Evolutionary conservation across 208 protist genomes (phyloP), one percentile per base, ranked within the genome.

Genomic region (Histomonas meleagridis): DNA sequence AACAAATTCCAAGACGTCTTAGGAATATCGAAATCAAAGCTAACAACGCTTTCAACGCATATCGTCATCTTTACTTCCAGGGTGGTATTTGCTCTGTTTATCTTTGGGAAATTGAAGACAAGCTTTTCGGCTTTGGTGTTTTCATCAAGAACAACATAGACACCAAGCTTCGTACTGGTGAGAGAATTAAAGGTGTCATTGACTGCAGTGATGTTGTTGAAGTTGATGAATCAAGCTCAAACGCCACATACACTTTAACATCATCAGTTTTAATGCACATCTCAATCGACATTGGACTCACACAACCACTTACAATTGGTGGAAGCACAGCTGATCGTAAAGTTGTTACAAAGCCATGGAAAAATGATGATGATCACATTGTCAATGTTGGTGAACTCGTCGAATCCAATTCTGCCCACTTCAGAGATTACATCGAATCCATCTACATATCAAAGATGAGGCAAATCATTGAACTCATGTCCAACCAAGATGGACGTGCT

Each of bases 31-130:
- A 86, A 86, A 55, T 55, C 40, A 86, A 55, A 46, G 76, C 76
- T 16, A 55, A 51, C 40, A 51, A 43, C 23, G 76, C 46, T 86
- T 86, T 86, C 40, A 38, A n/a, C 16, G 46, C 40, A 40, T 86
- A 86, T 35, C 1, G 16, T 38, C 46, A 55, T 18, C 32, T 86
- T 32, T 86, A 86, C 32, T 86, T 40, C 76, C 7, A 60, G 18
- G 76, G 76, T 26, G 76, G 46, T 46, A 86, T 86, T 49, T 86
- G 46, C 46, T 86, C 76, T 55, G 76, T 55, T n/a, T 86, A 86
- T 86, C 26, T 51, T 35, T 86, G 76, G 76, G 76, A 86, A 51
- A 86, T 86, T 55, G 76, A 86, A 51, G 46, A 86, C 0, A 38
- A n/a, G 26, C 26, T 86, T 26, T 86, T 86, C 26, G 76, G 76